These are phyloP conservation scores for Magnaporthiopsis rhizophila DNA, from an alignment of 2,329 filamentous ascomycete genomes.

Conservation along the genomic window DNA sequence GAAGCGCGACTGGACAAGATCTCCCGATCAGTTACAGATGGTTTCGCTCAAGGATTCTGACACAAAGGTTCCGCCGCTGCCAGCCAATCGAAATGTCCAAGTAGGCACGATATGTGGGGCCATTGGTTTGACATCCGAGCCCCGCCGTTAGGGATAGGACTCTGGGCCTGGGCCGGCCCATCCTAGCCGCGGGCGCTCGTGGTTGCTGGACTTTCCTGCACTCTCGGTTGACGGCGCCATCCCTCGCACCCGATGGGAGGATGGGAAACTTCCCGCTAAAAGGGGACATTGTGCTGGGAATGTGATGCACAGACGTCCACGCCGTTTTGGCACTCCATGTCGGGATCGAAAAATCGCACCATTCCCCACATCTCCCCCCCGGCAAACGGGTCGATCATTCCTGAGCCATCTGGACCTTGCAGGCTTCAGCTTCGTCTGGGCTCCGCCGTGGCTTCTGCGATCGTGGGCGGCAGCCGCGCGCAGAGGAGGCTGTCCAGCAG, in stretches of 20 bases:
- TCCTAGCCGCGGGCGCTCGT: not conserved
- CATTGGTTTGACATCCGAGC: not conserved
- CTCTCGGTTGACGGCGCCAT: too few species aligned
- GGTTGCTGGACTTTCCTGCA: not conserved
- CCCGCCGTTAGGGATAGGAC: not conserved
- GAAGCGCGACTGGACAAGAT: not conserved
- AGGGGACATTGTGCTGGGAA: conserved; percentile 3
- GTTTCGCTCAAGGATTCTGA: conserved; percentile 7
- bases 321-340: not conserved
- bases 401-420: not conserved
- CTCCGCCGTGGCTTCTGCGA: not conserved
- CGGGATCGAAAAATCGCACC: conserved; percentile 5
- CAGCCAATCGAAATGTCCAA: not conserved
- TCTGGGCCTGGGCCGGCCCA: not conserved
- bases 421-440: too few species aligned
- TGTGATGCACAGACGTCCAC: conserved; percentile 1
- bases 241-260: too few species aligned
- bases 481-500: not conserved
- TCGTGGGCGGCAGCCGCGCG: not conserved
- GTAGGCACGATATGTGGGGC: not conserved
- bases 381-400: conserved; percentile 7
- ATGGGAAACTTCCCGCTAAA: not conserved
- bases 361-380: conserved; percentile 6
- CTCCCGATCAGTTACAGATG: conserved; percentile 6
- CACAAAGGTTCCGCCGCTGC: not conserved